Evolutionary conservation across 2,329 filamentous ascomycete species (phyloP), one percentile per base, ranked within the genome.

Genomic region (Scorias spongiosa): DNA sequence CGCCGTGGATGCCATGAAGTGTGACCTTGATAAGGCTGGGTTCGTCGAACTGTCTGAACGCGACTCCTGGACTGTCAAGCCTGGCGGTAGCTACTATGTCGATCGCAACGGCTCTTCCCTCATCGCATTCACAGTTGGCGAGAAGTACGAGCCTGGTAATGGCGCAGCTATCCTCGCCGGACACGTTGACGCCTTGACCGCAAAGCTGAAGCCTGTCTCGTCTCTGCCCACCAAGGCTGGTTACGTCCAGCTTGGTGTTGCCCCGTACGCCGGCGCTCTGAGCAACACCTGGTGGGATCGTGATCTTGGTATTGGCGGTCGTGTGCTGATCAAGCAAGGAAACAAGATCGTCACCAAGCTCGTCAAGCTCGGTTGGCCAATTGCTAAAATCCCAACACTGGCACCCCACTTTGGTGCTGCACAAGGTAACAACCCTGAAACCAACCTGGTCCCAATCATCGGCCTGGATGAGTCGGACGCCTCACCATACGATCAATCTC

Each of bases 271-370:
- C 9, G 89, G 91, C 42, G 87, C 71, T 1, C 66, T 96, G 48
- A 91, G 88, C 59, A 71, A 72, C 49, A 96, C 91, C 1, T 96
- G 91, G 91, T 96, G 88, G 89, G 91, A 96, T 63, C 78, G 91
- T 32, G 91, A 98, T 62, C 73, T 98, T 42, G 81, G 84, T 51
- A 83, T 96, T 54, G 91, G 87, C 50, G 91, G 91, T 34, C 74
- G 87, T 39, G 89, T 96, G 3, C 71, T 96, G 41, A 80, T 96
- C 39, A 83, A 80, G 50, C 80, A 94, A 53, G 65, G 76, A 2
- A 81, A 81, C 52, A 93, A 89, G 72, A 85, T 93, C 30, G 71
- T 74, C 17, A 79, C 76, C 28, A 84, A 80, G 67, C 72, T 96
- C 39, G 88, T 95, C 48, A 93, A 93, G 68, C 71, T 96, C 42